These are phyloP conservation scores for Tephrocybe rancida DNA, from an alignment of 768 basidiomycete species.

Conservation along the genomic window DNA sequence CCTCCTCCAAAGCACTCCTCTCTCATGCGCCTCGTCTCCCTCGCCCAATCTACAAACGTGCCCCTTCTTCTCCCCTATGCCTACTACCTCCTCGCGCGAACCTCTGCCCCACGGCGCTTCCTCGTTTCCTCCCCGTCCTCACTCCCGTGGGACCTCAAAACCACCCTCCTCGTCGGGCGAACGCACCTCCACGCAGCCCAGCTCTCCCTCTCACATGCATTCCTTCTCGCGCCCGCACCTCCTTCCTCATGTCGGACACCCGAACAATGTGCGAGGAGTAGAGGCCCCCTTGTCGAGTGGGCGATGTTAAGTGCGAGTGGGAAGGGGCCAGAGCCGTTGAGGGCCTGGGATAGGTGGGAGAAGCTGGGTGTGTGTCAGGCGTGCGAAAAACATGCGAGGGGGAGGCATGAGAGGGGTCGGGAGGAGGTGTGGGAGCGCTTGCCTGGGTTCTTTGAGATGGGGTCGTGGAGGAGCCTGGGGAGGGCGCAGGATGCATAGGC, in stretches of 20 bases:
- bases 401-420: conserved; percentile 32
- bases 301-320: conserved; percentile 37
- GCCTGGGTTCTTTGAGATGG: conserved; percentile 40
- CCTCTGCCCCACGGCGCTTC: conserved; percentile 33
- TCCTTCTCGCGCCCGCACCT: conserved; percentile 40
- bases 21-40: conserved; percentile 44
- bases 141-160: conserved; percentile 41
- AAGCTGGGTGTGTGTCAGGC: conserved; percentile 34
- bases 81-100: conserved; percentile 50
- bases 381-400: conserved; percentile 34
- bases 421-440: conserved; percentile 41
- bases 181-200: conserved; percentile 43
- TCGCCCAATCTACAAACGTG: conserved; percentile 43
- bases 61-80: conserved; percentile 47
- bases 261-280: conserved; percentile 32
- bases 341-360: conserved; percentile 36
- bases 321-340: conserved; percentile 33
- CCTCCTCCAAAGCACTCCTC: conserved; percentile 26
- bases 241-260: conserved; percentile 30
- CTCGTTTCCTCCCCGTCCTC: conserved; percentile 33
- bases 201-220: conserved; percentile 42
- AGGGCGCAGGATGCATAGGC: conserved; percentile 26
- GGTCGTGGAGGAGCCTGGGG: conserved; percentile 37
- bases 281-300: conserved; percentile 47
- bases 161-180: conserved; percentile 40